These are phyloP conservation scores for Cunninghamia lanceolata DNA, from an alignment of 75 land plant genomes.

Conservation along the genomic window DNA sequence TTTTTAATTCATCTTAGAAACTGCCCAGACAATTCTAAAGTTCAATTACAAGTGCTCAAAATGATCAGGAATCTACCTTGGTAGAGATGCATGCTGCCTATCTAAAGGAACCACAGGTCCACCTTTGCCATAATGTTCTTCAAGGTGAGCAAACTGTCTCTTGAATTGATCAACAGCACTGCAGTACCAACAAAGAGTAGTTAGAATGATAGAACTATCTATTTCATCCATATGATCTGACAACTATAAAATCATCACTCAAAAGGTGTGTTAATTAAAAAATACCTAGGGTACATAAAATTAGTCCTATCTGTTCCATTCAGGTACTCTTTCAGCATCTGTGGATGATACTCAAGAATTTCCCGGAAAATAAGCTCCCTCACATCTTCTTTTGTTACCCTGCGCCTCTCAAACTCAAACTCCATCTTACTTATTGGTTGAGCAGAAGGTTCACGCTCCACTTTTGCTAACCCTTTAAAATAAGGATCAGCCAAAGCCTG, in stretches of 20 bases:
- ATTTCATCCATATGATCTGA: neutral
- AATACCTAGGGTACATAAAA: conserved; percentile 81
- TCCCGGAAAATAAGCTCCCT: conserved; percentile 90
- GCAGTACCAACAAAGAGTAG: conserved; percentile 9
- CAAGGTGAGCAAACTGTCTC: conserved; percentile 92
- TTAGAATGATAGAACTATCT: neutral
- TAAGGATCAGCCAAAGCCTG: conserved; percentile 98
- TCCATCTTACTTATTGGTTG: conserved; percentile 92
- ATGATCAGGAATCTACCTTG: conserved; percentile 47
- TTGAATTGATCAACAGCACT: conserved; percentile 99
- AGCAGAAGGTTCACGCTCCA: conserved; percentile 93
- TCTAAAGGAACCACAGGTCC: conserved; percentile 64
- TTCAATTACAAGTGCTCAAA: neutral
- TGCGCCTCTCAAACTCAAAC: conserved; percentile 96
- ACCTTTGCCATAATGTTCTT: conserved; percentile 89
- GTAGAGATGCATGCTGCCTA: conserved; percentile 93
- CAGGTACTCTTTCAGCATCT: conserved; percentile 76
- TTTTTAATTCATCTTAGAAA: neutral
- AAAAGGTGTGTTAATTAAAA: neutral
- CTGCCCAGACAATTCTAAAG: neutral
- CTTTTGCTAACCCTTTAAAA: conserved; percentile 79
- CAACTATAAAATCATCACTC: neutral
- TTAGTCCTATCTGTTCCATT: conserved; percentile 76
- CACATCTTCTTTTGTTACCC: conserved; percentile 90
- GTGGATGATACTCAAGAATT: conserved; percentile 91